Conservation (phyloP, 2,329 filamentous ascomycete species). For the Neopestalotiopsis clavispora region DNA sequence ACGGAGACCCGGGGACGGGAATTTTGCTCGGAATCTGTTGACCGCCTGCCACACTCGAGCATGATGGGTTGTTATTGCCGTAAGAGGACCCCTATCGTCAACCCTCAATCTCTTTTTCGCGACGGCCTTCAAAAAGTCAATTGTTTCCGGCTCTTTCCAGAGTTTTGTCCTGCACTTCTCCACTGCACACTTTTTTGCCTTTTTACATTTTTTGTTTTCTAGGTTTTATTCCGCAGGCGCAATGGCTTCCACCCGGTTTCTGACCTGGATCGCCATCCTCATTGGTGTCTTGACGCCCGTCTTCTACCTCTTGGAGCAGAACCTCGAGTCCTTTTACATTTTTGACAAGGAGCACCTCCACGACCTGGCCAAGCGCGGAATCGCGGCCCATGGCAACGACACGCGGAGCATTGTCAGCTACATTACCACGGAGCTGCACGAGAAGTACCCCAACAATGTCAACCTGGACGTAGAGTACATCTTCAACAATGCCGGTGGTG, state of each 20-base stretch:
- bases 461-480: slow-evolving; percentile 82
- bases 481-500: slow-evolving; percentile 90
- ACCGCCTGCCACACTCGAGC: slow-evolving; percentile 11
- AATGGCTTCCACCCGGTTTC: slow-evolving; percentile 11
- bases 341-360: slow-evolving; percentile 73
- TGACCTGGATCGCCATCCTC: slow-evolving; percentile 21
- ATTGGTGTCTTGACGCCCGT: slow-evolving; percentile 51
- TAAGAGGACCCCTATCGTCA: slow-evolving; percentile 8
- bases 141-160: background rate
- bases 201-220: slow-evolving; percentile 6
- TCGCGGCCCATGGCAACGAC: slow-evolving; percentile 75
- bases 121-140: slow-evolving; percentile 7
- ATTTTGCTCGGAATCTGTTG: background rate
- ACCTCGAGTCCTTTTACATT: slow-evolving; percentile 73
- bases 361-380: slow-evolving; percentile 68
- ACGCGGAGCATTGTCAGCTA: slow-evolving; percentile 70
- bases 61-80: background rate
- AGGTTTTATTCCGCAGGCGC: background rate
- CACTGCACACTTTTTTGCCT: slow-evolving; percentile 7
- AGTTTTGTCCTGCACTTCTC: background rate
- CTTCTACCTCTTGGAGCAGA: slow-evolving; percentile 61
- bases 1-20: background rate
- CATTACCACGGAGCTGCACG: slow-evolving; percentile 71
- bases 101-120: slow-evolving; percentile 3
- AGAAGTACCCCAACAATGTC: slow-evolving; percentile 58